These are phyloP conservation scores for Globisporangium orthogonon DNA, from an alignment of 352 stramenopile species.

Conservation along the genomic window DNA sequence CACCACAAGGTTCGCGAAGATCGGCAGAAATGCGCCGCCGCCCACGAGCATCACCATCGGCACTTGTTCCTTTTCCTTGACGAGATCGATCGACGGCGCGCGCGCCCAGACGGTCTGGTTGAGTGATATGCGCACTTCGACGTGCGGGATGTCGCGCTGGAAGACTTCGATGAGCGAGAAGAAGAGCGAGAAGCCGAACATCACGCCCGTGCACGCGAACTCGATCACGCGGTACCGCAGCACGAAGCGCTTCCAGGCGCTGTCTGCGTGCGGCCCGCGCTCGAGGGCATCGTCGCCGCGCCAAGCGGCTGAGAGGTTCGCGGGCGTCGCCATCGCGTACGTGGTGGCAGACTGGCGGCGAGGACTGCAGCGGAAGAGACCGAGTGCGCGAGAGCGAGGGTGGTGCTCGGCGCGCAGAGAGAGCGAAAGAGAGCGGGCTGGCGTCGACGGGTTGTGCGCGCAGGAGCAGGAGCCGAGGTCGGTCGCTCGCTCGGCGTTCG, in stretches of 20 bases:
- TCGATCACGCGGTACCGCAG: conserved; percentile 44
- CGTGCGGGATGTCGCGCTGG: conserved; percentile 43
- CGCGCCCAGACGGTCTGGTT: conserved; percentile 33
- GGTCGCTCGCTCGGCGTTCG: not conserved
- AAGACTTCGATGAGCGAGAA: conserved; percentile 51
- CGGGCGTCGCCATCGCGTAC: conserved; percentile 9
- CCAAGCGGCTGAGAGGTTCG: not conserved
- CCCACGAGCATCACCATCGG: conserved; percentile 40
- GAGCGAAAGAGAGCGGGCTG: not conserved
- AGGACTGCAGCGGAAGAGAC: not conserved
- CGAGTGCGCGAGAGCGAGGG: not conserved
- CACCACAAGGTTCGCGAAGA: conserved; percentile 42
- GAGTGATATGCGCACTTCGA: conserved; percentile 37
- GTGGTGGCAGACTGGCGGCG: not conserved
- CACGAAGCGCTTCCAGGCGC: conserved; percentile 18
- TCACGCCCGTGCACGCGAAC: conserved; percentile 38
- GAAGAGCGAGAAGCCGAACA: conserved; percentile 37
- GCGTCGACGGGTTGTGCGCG: not conserved
- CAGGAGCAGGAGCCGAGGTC: too few species aligned
- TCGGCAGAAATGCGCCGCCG: conserved; percentile 27
- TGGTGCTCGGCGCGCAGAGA: not conserved
- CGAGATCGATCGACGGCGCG: conserved; percentile 43
- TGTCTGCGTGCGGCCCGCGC: conserved; percentile 13
- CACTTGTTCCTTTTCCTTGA: conserved; percentile 43
- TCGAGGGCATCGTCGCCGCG: conserved; percentile 7